phyloP scores from a whole-genome alignment of 2,329 filamentous ascomycete species.

The Trichoderma citrinoviride region DNA sequence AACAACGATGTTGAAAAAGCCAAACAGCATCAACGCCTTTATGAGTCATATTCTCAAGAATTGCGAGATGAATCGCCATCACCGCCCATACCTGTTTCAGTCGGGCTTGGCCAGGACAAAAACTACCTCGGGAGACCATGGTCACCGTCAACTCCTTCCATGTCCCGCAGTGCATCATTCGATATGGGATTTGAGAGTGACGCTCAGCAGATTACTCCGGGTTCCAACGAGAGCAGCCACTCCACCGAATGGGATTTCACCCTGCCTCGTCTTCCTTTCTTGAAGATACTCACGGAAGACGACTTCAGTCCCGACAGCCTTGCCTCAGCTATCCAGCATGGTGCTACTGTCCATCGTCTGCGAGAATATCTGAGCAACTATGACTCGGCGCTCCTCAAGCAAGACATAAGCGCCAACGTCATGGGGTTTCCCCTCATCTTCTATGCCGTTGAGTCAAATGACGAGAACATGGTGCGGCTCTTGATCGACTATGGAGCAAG shows the following conservation, averaged over 20 bases:
- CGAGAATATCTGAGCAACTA: neutral
- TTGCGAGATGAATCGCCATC: neutral
- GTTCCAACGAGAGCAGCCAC: neutral
- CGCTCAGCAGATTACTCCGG: neutral
- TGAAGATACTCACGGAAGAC: neutral
- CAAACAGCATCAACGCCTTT: neutral
- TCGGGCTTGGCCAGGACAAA: neutral
- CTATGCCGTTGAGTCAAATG: conserved; percentile 13
- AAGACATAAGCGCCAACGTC: conserved; percentile 2
- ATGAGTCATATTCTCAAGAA: neutral
- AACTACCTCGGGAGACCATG: neutral
- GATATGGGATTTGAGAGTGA: neutral
- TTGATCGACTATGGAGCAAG: conserved; percentile 1
- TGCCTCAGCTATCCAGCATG: conserved; percentile 12
- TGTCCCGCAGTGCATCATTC: neutral
- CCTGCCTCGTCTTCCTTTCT: neutral
- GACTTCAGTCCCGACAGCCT: neutral
- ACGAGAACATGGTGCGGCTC: conserved; percentile 16
- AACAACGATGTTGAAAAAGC: neutral
- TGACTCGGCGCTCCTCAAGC: neutral
- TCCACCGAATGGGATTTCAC: conserved; percentile 9
- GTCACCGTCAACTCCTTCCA: neutral
- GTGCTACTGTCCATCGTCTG: neutral
- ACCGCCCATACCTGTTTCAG: neutral
- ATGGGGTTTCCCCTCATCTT: conserved; percentile 11